phyloP scores from a whole-genome alignment of 2,329 filamentous ascomycete genomes.

The Colletotrichum navitas region DNA sequence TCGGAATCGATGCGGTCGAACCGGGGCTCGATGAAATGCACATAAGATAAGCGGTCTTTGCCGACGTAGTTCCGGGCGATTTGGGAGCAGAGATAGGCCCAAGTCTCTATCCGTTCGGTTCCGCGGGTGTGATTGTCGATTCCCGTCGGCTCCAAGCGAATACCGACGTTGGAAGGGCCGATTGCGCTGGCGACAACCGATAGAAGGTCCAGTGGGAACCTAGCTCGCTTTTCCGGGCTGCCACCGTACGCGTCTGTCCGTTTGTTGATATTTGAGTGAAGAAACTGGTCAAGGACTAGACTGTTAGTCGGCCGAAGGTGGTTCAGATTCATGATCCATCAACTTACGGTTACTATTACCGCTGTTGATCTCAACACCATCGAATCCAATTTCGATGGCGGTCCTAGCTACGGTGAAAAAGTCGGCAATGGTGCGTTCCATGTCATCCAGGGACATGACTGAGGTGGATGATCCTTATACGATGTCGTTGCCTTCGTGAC shows the following conservation, averaged over 20 bases:
- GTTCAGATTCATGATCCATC: neutral
- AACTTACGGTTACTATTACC: constrained; percentile 44
- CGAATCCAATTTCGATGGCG: constrained; percentile 58
- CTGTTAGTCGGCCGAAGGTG: neutral
- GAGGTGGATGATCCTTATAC: constrained; percentile 52
- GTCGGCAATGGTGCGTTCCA: constrained; percentile 46
- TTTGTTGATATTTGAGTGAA: constrained; percentile 46
- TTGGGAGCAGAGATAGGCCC: constrained; percentile 58
- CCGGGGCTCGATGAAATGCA: constrained; percentile 63
- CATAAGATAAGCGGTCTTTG: constrained; percentile 55
- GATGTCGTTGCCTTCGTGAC: constrained; percentile 39
- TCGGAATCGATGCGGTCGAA: constrained; percentile 57
- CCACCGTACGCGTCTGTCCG: constrained; percentile 51
- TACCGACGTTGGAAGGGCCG: constrained; percentile 47
- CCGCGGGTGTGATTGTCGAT: constrained; percentile 61
- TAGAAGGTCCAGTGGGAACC: constrained; percentile 50
- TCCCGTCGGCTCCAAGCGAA: constrained; percentile 55
- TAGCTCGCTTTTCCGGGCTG: constrained; percentile 48
- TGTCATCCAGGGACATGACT: constrained; percentile 52
- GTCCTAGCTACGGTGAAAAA: constrained; percentile 45
- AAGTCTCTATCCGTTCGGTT: constrained; percentile 60
- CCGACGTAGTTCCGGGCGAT: constrained; percentile 50
- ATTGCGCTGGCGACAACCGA: constrained; percentile 48
- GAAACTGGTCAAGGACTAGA: constrained; percentile 43
- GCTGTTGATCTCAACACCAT: constrained; percentile 58